phyloP scores from a whole-genome alignment of 352 stramenopile genomes.

The Phytophthora ohioensis region DNA sequence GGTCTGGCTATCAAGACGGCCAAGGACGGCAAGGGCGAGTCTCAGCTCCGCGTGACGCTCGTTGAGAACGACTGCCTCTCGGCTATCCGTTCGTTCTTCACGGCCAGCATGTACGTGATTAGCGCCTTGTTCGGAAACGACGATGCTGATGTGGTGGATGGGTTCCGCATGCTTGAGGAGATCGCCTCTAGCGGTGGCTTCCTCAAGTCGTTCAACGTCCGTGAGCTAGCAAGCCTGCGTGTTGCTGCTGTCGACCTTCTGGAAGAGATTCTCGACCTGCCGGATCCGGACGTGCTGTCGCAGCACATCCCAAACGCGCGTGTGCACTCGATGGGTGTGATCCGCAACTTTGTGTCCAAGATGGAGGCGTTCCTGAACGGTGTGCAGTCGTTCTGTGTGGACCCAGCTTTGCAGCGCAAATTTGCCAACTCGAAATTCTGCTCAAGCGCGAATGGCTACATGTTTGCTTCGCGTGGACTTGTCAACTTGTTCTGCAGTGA shows the following conservation, averaged over 20 bases:
- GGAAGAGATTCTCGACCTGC: slow-evolving; percentile 83
- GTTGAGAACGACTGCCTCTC: slow-evolving; percentile 87
- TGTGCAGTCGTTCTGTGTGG: slow-evolving; percentile 75
- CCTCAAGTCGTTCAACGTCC: slow-evolving; percentile 81
- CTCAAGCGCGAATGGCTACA: slow-evolving; percentile 68
- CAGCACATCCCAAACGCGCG: slow-evolving; percentile 69
- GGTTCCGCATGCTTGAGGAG: slow-evolving; percentile 83
- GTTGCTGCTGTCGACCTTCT: slow-evolving; percentile 75
- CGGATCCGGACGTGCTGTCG: slow-evolving; percentile 77
- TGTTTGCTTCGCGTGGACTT: slow-evolving; percentile 70
- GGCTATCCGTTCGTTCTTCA: slow-evolving; percentile 87
- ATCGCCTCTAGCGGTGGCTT: slow-evolving; percentile 70
- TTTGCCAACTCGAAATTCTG: slow-evolving; percentile 85
- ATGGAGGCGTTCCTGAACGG: slow-evolving; percentile 81
- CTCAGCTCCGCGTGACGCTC: slow-evolving; percentile 76
- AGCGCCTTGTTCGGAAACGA: slow-evolving; percentile 78
- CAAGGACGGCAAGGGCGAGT: slow-evolving; percentile 86
- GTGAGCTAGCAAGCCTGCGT: slow-evolving; percentile 68
- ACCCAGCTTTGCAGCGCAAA: slow-evolving; percentile 70
- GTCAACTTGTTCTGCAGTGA: slow-evolving; percentile 81
- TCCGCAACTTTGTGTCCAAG: slow-evolving; percentile 90
- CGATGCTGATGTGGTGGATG: slow-evolving; percentile 82
- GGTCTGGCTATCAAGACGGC: slow-evolving; percentile 69
- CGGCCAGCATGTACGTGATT: slow-evolving; percentile 79
- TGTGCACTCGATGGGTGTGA: slow-evolving; percentile 84